Base-by-base conservation (phyloP, 192 early-diverging fungal genomes). In the Coemansia biformis region DNA sequence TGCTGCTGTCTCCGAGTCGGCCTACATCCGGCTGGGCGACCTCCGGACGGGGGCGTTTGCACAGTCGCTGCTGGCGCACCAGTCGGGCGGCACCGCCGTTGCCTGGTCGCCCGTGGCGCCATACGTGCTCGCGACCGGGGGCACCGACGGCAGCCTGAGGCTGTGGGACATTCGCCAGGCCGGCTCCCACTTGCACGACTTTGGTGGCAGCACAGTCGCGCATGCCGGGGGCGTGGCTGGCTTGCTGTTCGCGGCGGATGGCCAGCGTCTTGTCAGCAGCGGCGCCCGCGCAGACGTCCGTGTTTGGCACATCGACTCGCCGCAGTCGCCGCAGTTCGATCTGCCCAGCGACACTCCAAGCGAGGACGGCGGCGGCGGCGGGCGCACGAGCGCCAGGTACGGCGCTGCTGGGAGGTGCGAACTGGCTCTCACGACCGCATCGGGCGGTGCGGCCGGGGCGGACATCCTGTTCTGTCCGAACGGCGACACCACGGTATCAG, bases 141-240 rank as follows among this genome's bases (percentile, higher is more conserved):
- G 88, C 76, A 78, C 65, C 36, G 88, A 90, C 49, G 79, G 80
- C 16, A 80, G 77, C 2, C 57, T 88, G 3, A 70, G 80, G 11
- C 52, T 92, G 35, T 96, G 92, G 92, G 92, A 96, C 62, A 82
- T 92, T 24, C 81, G 92, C 29, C 83, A 81, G 45, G 78, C 89
- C 7, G 57, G 78, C 14, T 54, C 88, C 6, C 84, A 81, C 18
- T 36, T 95, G 7, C 54, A 66, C 30, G 71, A 71, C 0, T 63
- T 89, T 54, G 82, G 82, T 46, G 21, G 7, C 14, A 2, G 63
- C 3, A 68, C 66, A 23, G 23, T 41, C 14, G 82, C 85, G 0
- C 85, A 88, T 24, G 71, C 64, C 13, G 71, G 71, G 18, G 51
- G 68, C 3, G 70, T 88, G 37, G 84, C 82, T 44, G 83, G 88